Evolutionary conservation across 345 rosid genomes (phyloP), one percentile per base, ranked within the genome.

Genomic region (Turnera subulata): DNA sequence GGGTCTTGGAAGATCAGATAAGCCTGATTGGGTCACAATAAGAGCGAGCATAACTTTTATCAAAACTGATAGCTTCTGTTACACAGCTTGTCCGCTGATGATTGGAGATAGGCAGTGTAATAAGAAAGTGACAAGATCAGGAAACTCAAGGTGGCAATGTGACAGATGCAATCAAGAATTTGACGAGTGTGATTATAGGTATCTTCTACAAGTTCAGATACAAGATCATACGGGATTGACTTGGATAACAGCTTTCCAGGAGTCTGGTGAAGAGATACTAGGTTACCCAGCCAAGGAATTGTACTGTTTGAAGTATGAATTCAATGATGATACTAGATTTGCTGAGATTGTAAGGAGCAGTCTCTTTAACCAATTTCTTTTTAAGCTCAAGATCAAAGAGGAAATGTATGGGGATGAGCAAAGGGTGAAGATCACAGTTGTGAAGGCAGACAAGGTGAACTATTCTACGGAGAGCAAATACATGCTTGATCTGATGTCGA

Each of bases 221-320:
- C 95, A 91, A 75, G 96, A 91, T 70, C 89, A 85, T 60, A 85
- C 85, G 0, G 96, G 94, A 42, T 19, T 84, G 67, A 78, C 81
- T 52, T 85, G 94, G 97, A 84, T 82, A 52, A 85, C 96, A 6
- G 94, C 94, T 59, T 91, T 91, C 68, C 96, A 88, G 77, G 96
- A 91, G 65, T 56, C 91, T 0, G 89, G 89, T 21, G 96, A 91
- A 72, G 91, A 91, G 72, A 78, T 91, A 69, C 46, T 85, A 77
- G 88, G 94, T 26, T 78, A 74, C 67, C 65, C 86, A 0, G 88
- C 91, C 19, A 85, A 85, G 76, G 84, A 88, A 76, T 58, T 88
- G 67, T 82, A 82, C 68, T 13, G 22, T 40, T 32, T 91, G 83
- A 88, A 91, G 56, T 63, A 79, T 63, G 82, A 83, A 71, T 48